Base-by-base conservation (phyloP, 176 grass and related monocot genomes). In the Pontederia crassipes region DNA sequence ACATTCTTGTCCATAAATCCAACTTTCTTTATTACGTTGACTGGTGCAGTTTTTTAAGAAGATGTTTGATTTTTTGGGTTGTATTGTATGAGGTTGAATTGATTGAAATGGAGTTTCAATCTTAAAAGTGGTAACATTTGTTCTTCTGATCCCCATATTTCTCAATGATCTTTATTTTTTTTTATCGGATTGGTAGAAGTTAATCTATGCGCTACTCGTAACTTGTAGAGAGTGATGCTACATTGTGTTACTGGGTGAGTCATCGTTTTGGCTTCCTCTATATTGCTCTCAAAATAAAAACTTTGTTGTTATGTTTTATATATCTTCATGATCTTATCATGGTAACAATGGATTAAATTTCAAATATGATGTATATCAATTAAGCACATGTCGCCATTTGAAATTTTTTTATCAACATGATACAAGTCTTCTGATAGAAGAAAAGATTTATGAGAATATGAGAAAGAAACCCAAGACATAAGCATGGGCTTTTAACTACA, bases 31-130 rank as follows among this genome's bases (percentile, higher is more conserved):
- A 40, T 40, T 15, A 59, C 11, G n/a, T 68, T 84, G 32, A n/a
- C 68, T 40, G 6, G 2, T 40, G 32, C 32, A 32, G 40, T n/a
- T 67, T 48, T 49, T 55, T 14, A 73, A 17, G 54, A 17, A 64
- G 10, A 7, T 48, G 61, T 82, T 64, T 28, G n/a, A 24, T 47
- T 49, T 55, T 74, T 12, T 71, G 88, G 92, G 92, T 97, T 29
- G 83, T 91, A 68, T 74, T 97, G 59, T 97, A 91, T 71, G 92
- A 97, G 77, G 92, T 91, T 72, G 92, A 97, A 73, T 73, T 97
- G 78, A 87, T 87, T 26, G 87, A 97, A 90, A 67, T 83, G 92
- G 87, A 64, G 85, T 90, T 59, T 97, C 92, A 73, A 75, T 97
- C 47, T 73, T 82, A 28, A 81, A 86, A 81, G 92, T 91, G 81